Percentiles rank a stretch among this genome's conserved stretches.
phyloP scores from a whole-genome alignment of 2,329 filamentous ascomycete genomes.

The Neonectria faginata region DNA sequence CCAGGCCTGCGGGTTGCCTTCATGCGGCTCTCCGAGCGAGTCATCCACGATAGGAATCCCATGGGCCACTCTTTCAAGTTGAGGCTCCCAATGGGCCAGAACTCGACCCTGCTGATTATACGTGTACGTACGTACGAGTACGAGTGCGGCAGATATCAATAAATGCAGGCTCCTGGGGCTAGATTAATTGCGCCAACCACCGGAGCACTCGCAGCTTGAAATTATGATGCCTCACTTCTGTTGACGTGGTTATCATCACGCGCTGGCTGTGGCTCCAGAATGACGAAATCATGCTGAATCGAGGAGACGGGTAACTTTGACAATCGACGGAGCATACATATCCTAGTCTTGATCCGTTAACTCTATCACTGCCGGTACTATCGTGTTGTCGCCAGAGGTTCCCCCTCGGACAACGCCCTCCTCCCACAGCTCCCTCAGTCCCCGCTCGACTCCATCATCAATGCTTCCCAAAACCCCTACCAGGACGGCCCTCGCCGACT shows the following conservation, averaged over 20 bases:
- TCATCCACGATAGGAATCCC: slow-evolving; percentile 6
- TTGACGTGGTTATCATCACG: slow-evolving; percentile 29
- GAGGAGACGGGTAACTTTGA: slow-evolving; percentile 19
- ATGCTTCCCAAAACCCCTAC: slow-evolving; percentile 55
- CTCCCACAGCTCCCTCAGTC: slow-evolving; percentile 56
- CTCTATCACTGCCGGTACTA: slow-evolving; percentile 43
- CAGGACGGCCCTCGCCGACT: slow-evolving; percentile 52
- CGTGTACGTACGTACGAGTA: background rate
- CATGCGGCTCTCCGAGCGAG: slow-evolving; percentile 17
- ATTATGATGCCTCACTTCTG: slow-evolving; percentile 20
- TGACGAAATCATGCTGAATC: slow-evolving; percentile 22
- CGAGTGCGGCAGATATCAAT: slow-evolving; percentile 4
- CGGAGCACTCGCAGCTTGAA: slow-evolving; percentile 8
- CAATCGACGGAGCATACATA: slow-evolving; percentile 26
- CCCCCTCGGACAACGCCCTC: slow-evolving; percentile 47
- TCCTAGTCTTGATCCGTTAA: slow-evolving; percentile 42
- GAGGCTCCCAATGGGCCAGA: slow-evolving; percentile 16
- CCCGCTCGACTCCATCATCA: slow-evolving; percentile 54
- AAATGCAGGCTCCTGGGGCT: slow-evolving; percentile 14
- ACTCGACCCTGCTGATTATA: background rate
- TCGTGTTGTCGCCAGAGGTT: slow-evolving; percentile 31
- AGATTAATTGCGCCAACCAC: slow-evolving; percentile 4
- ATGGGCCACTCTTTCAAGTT: slow-evolving; percentile 10
- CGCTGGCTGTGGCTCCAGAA: slow-evolving; percentile 25
- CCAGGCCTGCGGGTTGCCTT: slow-evolving; percentile 15